Evolutionary conservation across 2,329 filamentous ascomycete species (phyloP).

Genomic region (Hypoxylon sp.): DNA sequence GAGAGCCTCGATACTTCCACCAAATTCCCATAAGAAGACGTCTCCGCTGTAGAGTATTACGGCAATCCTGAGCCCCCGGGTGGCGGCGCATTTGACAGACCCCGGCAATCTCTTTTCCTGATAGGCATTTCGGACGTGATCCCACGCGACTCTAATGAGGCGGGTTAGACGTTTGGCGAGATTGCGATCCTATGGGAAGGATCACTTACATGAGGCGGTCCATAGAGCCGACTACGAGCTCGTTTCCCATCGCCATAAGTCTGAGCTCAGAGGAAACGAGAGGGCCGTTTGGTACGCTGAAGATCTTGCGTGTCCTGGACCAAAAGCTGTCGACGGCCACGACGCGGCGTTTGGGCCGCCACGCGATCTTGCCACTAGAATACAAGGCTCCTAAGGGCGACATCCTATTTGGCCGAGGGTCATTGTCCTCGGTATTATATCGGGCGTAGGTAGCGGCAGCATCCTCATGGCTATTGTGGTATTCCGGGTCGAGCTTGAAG

Average conservation of each 20-base stretch:
- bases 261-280: conserved; percentile 13
- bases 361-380: conserved; percentile 37
- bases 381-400: conserved; percentile 13
- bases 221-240: conserved; percentile 31
- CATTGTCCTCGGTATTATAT: not conserved
- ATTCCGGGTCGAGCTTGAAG: conserved; percentile 25
- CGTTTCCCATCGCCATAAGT: conserved; percentile 36
- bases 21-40: conserved; percentile 36
- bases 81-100: conserved; percentile 13
- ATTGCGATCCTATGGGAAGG: not conserved
- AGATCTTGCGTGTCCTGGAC: conserved; percentile 33
- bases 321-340: conserved; percentile 35
- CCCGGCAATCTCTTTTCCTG: conserved; percentile 34
- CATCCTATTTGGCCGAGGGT: not conserved
- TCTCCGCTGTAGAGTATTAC: conserved; percentile 31
- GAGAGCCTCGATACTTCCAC: conserved; percentile 24
- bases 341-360: conserved; percentile 5
- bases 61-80: conserved; percentile 27
- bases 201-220: conserved; percentile 33
- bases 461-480: conserved; percentile 15
- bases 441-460: conserved; percentile 7
- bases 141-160: conserved; percentile 37
- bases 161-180: conserved; percentile 16
- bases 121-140: conserved; percentile 29
- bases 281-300: conserved; percentile 24